Conservation (phyloP, 129 eudicot species). For the Chrysanthemum seticuspe region DNA sequence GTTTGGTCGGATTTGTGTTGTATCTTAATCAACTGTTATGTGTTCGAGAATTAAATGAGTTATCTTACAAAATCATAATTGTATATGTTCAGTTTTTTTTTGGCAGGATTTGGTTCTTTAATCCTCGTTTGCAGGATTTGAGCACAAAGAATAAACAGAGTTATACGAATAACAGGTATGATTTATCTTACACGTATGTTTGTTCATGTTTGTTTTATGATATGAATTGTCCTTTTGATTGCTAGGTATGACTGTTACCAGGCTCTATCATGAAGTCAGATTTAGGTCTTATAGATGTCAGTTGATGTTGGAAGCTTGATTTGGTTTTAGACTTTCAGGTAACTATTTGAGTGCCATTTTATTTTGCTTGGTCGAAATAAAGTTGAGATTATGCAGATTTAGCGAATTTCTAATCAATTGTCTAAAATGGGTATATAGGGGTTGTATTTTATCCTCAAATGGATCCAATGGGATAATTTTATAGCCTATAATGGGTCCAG, state of each 20-base stretch:
- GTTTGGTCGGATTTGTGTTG: slow-evolving; percentile 41
- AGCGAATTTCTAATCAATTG: too few species aligned
- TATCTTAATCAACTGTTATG: slow-evolving; percentile 35
- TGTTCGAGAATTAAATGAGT: slow-evolving; percentile 3
- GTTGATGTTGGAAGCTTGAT: neutral
- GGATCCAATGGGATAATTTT: too few species aligned
- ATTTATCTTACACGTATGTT: neutral
- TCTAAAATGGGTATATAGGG: too few species aligned
- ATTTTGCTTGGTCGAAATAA: too few species aligned
- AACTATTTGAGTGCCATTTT: neutral
- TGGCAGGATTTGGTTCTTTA: slow-evolving; percentile 18
- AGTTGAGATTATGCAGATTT: too few species aligned
- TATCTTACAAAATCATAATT: slow-evolving; percentile 13
- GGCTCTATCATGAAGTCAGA: slow-evolving; percentile 5
- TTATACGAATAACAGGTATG: slow-evolving; percentile 5
- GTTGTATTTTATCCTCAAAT: too few species aligned
- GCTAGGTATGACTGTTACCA: slow-evolving; percentile 8
- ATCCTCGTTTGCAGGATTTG: slow-evolving; percentile 17
- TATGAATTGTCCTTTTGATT: slow-evolving; percentile 1
- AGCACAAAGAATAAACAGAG: neutral
- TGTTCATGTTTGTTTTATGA: neutral
- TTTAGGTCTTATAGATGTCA: neutral
- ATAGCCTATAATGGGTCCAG: too few species aligned
- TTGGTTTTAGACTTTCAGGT: slow-evolving; percentile 12
- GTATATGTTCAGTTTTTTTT: neutral